Evolutionary conservation across 176 grass and related monocot species (phyloP).

Genomic region (Guadua angustifolia): DNA sequence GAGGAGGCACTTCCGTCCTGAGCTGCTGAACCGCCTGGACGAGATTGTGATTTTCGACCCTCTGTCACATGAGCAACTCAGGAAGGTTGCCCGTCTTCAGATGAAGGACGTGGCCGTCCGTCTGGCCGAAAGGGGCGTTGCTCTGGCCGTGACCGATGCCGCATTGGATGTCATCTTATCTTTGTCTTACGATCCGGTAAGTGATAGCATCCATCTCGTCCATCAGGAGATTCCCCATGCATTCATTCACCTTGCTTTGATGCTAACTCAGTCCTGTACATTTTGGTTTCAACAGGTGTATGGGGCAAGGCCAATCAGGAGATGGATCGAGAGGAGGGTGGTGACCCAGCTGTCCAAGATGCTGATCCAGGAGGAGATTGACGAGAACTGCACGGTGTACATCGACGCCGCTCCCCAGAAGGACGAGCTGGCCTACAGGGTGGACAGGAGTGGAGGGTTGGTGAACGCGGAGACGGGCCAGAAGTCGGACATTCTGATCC

Average conservation of each 20-base stretch:
- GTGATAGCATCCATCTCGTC: constrained; percentile 19
- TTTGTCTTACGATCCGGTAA: constrained; percentile 82
- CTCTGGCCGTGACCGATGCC: constrained; percentile 86
- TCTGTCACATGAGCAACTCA: constrained; percentile 80
- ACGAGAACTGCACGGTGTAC: constrained; percentile 79
- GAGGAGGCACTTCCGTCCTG: constrained; percentile 88
- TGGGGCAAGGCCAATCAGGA: constrained; percentile 76
- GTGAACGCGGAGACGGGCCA: constrained; percentile 70
- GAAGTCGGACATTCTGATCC: constrained; percentile 77
- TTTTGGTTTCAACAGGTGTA: constrained; percentile 47
- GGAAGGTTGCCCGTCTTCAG: constrained; percentile 87
- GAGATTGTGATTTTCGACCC: constrained; percentile 94
- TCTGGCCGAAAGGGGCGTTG: constrained; percentile 78
- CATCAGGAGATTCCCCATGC: no score
- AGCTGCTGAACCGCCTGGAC: constrained; percentile 87
- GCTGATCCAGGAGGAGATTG: constrained; percentile 87
- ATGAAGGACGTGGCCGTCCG: constrained; percentile 96
- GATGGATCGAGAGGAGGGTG: constrained; percentile 89
- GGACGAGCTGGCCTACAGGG: constrained; percentile 65
- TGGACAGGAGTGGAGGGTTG: constrained; percentile 66
- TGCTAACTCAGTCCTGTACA: neutral
- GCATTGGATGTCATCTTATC: constrained; percentile 79
- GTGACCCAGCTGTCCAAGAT: constrained; percentile 86
- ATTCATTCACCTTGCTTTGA: neutral
- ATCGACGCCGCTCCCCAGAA: constrained; percentile 58